Conservation (phyloP, 371 early-diverging fungal genomes). For the Mortierella sp. region DNA sequence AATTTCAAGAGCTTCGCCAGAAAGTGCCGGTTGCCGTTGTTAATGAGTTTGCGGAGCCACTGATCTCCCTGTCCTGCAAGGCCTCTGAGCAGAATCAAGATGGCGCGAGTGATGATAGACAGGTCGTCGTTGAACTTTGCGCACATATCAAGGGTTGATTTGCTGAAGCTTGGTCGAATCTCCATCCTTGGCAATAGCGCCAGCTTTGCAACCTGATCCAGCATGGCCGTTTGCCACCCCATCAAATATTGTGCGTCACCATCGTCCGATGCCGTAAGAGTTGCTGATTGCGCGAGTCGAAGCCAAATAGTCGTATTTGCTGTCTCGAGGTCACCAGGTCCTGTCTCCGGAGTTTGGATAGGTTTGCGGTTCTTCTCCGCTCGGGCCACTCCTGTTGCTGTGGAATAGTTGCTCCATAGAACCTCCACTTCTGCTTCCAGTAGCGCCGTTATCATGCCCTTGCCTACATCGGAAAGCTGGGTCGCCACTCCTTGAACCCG, state of each 20-base stretch:
- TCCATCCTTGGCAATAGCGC: slow-evolving; percentile 45
- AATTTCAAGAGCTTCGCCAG: slow-evolving; percentile 38
- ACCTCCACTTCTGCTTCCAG: slow-evolving; percentile 24
- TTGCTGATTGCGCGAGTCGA: slow-evolving; percentile 27
- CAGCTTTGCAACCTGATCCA: slow-evolving; percentile 26
- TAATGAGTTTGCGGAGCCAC: slow-evolving; percentile 22
- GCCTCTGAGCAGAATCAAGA: slow-evolving; percentile 24
- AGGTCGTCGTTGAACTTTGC: slow-evolving; percentile 36
- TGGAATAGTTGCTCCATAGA: slow-evolving; percentile 42
- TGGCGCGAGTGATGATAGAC: slow-evolving; percentile 35
- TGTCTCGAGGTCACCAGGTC: background rate
- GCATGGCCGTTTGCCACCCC: slow-evolving; percentile 35
- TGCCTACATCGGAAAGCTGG: background rate
- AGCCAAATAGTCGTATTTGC: slow-evolving; percentile 28
- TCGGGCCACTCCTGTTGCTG: slow-evolving; percentile 20
- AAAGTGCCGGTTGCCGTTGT: slow-evolving; percentile 18
- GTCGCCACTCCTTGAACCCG: slow-evolving; percentile 15
- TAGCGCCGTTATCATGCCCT: background rate
- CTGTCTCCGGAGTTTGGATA: background rate
- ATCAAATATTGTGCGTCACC: background rate
- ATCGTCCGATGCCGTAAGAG: background rate
- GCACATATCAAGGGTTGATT: slow-evolving; percentile 23
- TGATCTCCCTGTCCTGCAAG: slow-evolving; percentile 24
- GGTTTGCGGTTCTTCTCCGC: background rate
- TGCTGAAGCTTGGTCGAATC: slow-evolving; percentile 25